Evolutionary conservation across 352 stramenopile genomes (phyloP), one percentile per base, ranked within the genome.

Genomic region (Phytopythium ostracodes): DNA sequence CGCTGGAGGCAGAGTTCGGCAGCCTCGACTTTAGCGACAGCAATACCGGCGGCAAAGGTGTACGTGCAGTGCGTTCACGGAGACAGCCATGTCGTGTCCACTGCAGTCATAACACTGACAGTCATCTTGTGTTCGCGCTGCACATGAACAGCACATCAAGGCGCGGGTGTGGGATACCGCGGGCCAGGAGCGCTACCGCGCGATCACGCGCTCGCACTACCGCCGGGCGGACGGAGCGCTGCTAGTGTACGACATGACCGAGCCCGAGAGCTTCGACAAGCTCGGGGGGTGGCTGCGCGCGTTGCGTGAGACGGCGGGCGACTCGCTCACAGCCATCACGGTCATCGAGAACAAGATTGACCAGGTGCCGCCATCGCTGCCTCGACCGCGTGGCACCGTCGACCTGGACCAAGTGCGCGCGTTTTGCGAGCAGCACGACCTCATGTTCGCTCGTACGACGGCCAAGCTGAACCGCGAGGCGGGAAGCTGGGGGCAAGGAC

Each of bases 321-420:
- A 92, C 18, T 92, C 89, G 15, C 91, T 98, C 53, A 81, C 86
- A 46, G 72, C 73, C 17, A 89, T 96, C 58, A 87, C 88, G 66
- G 92, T 98, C 31, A 70, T 94, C 4, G 92, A 96, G 59, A 98
- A 98, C 82, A 98, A 98, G 69, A 79, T 84, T 33, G 92, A 98
- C 68, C 77, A 82, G 62, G 62, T 89, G 10, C 68, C 66, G 2
- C 38, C 60, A 25, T 50, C 64, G 17, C 62, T 64, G 24, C 35
- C 54, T 10, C 36, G 55, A 15, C 40, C 55, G 12, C 3, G 12
- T 0, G 75, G 73, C 18, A 87, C 78, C 38, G 84, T 88, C 4
- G 70, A 89, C 18, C 61, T 71, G n/a, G 63, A 59, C 12, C 51
- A 63, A 33, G 81, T 90, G 20, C 52, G 70, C 29, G 63, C 47